Base-by-base conservation (phyloP, 2,329 filamentous ascomycete genomes). In the Proliferodiscus dingleyae region DNA sequence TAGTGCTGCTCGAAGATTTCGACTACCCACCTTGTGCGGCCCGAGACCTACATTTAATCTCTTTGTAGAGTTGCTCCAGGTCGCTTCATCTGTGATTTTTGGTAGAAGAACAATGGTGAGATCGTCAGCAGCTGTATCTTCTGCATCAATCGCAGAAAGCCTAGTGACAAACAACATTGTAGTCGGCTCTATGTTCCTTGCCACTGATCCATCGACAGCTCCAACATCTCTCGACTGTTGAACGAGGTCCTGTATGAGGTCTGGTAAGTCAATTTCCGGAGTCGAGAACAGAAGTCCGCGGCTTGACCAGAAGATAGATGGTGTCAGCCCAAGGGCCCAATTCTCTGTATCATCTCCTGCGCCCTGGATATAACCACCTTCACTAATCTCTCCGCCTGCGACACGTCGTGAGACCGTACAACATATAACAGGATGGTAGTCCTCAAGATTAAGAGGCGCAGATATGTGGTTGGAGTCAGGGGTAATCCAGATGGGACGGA, bases 321-420 rank as follows among this genome's bases (percentile, higher is more conserved):
- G 80, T 0, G 87, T 93, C 13, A 97, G 75, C 0, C 88, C 89
- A 43, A 78, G 70, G 1, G 89, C 85, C 93, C 93, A 98, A 56
- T 87, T 88, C 71, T 98, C 93, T 10, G 86, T 88, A 64, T 98
- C 93, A 65, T 98, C 93, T 2, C 86, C 93, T 1, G 91, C 91
- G 41, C 93, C 93, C 67, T 97, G 93, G 48, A 98, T 85, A 61
- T 98, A 98, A 5, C 82, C 83, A 3, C 77, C 78, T 60, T 85
- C 81, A 22, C 79, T 79, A 55, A 78, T 72, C 62, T 91, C 87
- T 3, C 78, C 80, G 10, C 81, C 85, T 2, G 69, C 68, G 1
- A 89, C 81, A 13, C 85, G 75, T 24, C 82, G 77, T 1, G 89
- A 95, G 10, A 89, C 85, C 1, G 89, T 96, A 62, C 88, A 93